Evolutionary conservation across 331 rosid genomes (phyloP).

Genomic region (Erythrophleum ivorense): DNA sequence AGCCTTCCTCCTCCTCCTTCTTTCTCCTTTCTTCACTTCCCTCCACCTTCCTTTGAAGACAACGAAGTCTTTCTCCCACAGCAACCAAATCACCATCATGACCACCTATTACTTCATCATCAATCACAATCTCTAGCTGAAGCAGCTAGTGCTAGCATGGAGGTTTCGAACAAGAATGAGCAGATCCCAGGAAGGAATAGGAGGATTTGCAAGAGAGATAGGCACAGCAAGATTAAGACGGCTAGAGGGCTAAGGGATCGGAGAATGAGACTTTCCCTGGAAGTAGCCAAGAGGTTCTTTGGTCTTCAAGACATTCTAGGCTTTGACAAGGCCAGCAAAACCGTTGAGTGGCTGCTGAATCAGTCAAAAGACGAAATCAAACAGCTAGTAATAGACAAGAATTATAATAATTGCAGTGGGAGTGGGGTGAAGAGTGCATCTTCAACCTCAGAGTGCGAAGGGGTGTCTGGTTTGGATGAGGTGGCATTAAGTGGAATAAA

Average conservation of each 20-base stretch:
- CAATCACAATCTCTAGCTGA: slow-evolving; percentile 33
- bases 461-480: slow-evolving; percentile 65
- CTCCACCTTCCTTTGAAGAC: slow-evolving; percentile 58
- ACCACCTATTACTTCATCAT: slow-evolving; percentile 36
- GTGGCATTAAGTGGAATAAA: slow-evolving; percentile 48
- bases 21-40: slow-evolving; percentile 54
- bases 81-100: slow-evolving; percentile 40
- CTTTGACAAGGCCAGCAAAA: slow-evolving; percentile 88
- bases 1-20: slow-evolving; percentile 39
- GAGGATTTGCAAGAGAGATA: slow-evolving; percentile 66
- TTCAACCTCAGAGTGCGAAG: slow-evolving; percentile 82
- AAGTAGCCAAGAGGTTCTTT: slow-evolving; percentile 75
- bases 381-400: slow-evolving; percentile 55
- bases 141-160: slow-evolving; percentile 21
- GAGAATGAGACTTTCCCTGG: slow-evolving; percentile 85
- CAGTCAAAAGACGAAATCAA: slow-evolving; percentile 64
- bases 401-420: slow-evolving; percentile 20
- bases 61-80: slow-evolving; percentile 44
- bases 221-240: slow-evolving; percentile 89
- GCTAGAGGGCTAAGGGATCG: slow-evolving; percentile 79
- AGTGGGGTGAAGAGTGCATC: slow-evolving; percentile 48
- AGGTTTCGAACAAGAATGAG: slow-evolving; percentile 13
- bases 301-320: slow-evolving; percentile 86
- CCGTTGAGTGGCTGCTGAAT: slow-evolving; percentile 83
- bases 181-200: slow-evolving; percentile 49